Conservation (phyloP, 305 asterid genomes). For the Rubia peregrina region DNA sequence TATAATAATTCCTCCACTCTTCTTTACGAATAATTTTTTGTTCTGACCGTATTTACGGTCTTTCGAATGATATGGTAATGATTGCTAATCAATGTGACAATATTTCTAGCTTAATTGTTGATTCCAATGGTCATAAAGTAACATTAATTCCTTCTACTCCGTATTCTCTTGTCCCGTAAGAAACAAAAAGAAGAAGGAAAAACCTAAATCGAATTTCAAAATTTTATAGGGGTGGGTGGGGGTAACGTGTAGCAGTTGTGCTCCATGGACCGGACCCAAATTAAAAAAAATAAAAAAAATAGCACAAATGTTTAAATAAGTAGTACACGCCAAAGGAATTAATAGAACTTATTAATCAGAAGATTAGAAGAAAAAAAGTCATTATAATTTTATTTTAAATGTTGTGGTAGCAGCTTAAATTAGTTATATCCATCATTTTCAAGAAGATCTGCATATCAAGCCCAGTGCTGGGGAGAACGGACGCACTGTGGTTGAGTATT, state of each 20-base stretch:
- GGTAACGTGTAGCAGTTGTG: slow-evolving; percentile 7
- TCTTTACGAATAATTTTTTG: no score
- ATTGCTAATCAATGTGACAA: no score
- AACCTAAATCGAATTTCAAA: no score
- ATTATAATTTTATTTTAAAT: not conserved
- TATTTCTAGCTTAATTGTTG: no score
- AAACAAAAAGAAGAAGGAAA: no score
- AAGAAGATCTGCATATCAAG: not conserved
- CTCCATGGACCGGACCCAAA: not conserved
- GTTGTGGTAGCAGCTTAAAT: not conserved
- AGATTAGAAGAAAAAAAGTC: not conserved
- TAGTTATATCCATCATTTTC: not conserved
- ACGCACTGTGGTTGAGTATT: not conserved
- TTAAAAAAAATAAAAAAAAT: not conserved
- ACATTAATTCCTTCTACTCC: no score
- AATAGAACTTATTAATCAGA: not conserved
- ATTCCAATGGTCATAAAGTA: no score
- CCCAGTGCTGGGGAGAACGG: slow-evolving; percentile 5
- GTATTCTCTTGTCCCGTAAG: no score
- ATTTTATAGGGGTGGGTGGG: slow-evolving; percentile 2
- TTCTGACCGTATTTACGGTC: no score
- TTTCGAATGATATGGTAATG: no score
- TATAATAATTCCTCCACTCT: no score
- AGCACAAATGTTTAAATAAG: not conserved
- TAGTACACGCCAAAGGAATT: not conserved